Conservation (phyloP, 2,329 filamentous ascomycete species). For the Cercospora citrullina region DNA sequence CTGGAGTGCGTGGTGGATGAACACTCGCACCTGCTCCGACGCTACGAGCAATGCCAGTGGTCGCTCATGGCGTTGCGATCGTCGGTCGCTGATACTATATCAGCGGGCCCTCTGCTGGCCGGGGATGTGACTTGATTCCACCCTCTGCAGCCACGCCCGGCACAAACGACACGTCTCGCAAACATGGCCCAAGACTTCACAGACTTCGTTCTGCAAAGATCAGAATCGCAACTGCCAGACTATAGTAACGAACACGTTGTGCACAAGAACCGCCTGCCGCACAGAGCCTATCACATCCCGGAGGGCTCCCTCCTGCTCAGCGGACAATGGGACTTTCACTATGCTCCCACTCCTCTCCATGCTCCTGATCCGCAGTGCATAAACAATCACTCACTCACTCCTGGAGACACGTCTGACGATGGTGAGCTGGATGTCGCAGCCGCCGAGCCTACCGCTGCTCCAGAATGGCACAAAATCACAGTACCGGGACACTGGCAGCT, state of each 20-base stretch:
- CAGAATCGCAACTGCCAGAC: slow-evolving; percentile 10
- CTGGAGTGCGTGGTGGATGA: neutral
- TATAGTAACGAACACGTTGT: slow-evolving; percentile 23
- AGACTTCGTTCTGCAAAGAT: neutral
- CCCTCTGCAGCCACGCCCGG: neutral
- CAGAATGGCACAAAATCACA: slow-evolving; percentile 53
- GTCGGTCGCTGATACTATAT: neutral
- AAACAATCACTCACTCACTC: neutral
- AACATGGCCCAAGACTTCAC: neutral
- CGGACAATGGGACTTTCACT: slow-evolving; percentile 24
- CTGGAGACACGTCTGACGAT: neutral
- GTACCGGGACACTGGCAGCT: slow-evolving; percentile 71
- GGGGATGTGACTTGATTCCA: neutral
- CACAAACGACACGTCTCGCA: neutral
- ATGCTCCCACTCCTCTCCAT: slow-evolving; percentile 19
- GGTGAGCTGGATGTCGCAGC: neutral
- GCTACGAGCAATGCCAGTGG: neutral
- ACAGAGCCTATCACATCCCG: slow-evolving; percentile 21
- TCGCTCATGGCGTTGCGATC: neutral
- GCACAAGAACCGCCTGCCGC: slow-evolving; percentile 21
- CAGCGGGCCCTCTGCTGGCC: neutral
- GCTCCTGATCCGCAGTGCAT: slow-evolving; percentile 11
- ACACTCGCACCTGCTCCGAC: neutral
- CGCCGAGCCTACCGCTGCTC: neutral
- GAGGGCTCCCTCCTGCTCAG: slow-evolving; percentile 19